Evolutionary conservation across 2,329 filamentous ascomycete species (phyloP).

Genomic region (Coniochaeta prunicola): DNA sequence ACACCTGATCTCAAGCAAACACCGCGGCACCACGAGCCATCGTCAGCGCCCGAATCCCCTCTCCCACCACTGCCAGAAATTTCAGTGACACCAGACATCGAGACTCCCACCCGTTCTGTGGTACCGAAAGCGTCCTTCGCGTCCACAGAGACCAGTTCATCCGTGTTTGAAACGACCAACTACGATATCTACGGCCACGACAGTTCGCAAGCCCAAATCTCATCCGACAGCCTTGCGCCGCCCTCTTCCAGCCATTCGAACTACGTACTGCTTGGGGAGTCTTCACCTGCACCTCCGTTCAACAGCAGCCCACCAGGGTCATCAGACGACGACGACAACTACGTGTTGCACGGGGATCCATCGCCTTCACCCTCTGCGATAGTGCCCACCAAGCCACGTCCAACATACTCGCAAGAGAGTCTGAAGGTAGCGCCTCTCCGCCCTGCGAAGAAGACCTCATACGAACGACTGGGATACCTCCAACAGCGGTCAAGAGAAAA

Average conservation of each 20-base stretch:
- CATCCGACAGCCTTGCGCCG: slow-evolving; percentile 31
- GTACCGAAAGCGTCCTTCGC: slow-evolving; percentile 29
- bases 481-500: slow-evolving; percentile 46
- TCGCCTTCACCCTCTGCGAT: slow-evolving; percentile 32
- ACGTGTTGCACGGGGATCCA: slow-evolving; percentile 40
- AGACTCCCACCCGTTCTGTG: slow-evolving; percentile 14
- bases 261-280: slow-evolving; percentile 42
- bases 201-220: slow-evolving; percentile 25
- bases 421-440: slow-evolving; percentile 49
- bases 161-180: slow-evolving; percentile 43
- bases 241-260: slow-evolving; percentile 38
- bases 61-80: slow-evolving; percentile 25
- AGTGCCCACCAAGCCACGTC: slow-evolving; percentile 23
- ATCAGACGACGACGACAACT: slow-evolving; percentile 41
- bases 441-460: slow-evolving; percentile 36
- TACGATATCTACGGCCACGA: slow-evolving; percentile 43
- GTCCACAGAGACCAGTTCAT: slow-evolving; percentile 33
- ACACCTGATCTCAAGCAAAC: slow-evolving; percentile 36
- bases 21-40: slow-evolving; percentile 19
- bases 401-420: slow-evolving; percentile 54
- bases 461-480: slow-evolving; percentile 41
- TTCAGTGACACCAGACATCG: slow-evolving; percentile 12
- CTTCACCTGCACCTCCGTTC: slow-evolving; percentile 38
- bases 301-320: slow-evolving; percentile 27
- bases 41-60: slow-evolving; percentile 19